phyloP scores from a whole-genome alignment of 495 filamentous ascomycete species.

The Pyrenopolyporus hunteri region DNA sequence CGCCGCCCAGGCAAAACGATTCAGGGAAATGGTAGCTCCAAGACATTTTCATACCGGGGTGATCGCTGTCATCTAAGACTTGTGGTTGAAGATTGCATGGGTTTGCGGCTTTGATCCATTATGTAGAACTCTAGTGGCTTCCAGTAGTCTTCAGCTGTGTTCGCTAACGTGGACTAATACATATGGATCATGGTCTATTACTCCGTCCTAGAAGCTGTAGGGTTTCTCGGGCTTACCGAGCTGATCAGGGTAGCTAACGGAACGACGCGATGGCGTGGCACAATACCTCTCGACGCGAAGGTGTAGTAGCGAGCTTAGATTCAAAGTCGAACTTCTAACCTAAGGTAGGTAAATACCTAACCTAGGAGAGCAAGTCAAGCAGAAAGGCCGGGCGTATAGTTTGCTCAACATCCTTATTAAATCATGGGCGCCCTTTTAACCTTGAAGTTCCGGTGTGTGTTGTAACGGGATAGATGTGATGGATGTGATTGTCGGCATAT shows the following conservation, averaged over 20 bases:
- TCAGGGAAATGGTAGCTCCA: constrained; percentile 3
- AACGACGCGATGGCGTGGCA: background rate
- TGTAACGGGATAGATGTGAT: background rate
- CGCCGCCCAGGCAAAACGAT: background rate
- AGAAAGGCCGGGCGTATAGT: background rate
- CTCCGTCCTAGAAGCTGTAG: constrained; percentile 7
- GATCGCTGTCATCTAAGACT: background rate
- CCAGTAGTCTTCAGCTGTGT: constrained; percentile 1
- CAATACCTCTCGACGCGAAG: background rate
- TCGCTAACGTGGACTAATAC: constrained; percentile 20
- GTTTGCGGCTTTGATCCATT: constrained; percentile 9
- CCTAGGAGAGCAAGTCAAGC: background rate
- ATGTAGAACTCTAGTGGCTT: background rate
- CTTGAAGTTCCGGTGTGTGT: background rate
- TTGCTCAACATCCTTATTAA: background rate
- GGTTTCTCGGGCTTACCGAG: constrained; percentile 2
- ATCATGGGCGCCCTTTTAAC: background rate
- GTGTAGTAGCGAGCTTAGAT: background rate
- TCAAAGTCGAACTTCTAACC: background rate
- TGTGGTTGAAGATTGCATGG: background rate
- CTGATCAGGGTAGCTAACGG: background rate
- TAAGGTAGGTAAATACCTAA: background rate
- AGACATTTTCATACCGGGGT: constrained; percentile 22
- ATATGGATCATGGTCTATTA: constrained; percentile 7
- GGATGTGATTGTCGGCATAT: constrained; percentile 7